A percentile compares a stretch with the other conserved stretches of the same genome.
phyloP scores from a whole-genome alignment of 2,329 filamentous ascomycete genomes.

The Trichophyton mentagrophytes region DNA sequence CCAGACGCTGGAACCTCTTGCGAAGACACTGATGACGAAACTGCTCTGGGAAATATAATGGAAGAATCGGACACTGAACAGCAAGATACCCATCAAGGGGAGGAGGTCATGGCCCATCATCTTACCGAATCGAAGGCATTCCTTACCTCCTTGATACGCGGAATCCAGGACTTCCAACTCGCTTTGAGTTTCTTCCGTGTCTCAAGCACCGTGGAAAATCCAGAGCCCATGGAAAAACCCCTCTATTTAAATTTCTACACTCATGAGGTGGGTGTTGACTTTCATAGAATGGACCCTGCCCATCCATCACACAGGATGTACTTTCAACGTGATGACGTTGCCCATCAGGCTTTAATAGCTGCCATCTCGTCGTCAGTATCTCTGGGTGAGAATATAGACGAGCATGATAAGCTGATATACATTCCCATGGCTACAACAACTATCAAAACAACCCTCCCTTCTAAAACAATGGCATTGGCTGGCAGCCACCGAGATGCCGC shows the following conservation, averaged over 20 bases:
- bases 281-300: constrained; percentile 80
- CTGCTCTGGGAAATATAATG: constrained; percentile 59
- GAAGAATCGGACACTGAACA: constrained; percentile 51
- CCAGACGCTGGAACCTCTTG: neutral
- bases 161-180: constrained; percentile 93
- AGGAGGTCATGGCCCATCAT: constrained; percentile 62
- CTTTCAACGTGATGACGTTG: constrained; percentile 81
- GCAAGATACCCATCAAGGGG: constrained; percentile 48
- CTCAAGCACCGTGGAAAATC: constrained; percentile 61
- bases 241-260: constrained; percentile 78
- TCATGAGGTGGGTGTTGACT: constrained; percentile 89
- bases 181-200: constrained; percentile 83
- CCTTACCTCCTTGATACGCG: constrained; percentile 73
- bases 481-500: constrained; percentile 57
- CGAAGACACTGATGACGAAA: constrained; percentile 35
- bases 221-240: constrained; percentile 54
- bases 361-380: constrained; percentile 87
- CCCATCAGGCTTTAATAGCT: constrained; percentile 84
- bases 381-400: constrained; percentile 76
- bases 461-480: constrained; percentile 77
- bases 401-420: constrained; percentile 77
- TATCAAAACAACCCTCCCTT: constrained; percentile 83
- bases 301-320: constrained; percentile 97
- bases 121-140: constrained; percentile 91
- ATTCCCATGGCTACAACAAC: constrained; percentile 96